Evolutionary conservation across 2,329 filamentous ascomycete genomes (phyloP), one percentile per base, ranked within the genome.

Genomic region (Epichloe gansuensis): DNA sequence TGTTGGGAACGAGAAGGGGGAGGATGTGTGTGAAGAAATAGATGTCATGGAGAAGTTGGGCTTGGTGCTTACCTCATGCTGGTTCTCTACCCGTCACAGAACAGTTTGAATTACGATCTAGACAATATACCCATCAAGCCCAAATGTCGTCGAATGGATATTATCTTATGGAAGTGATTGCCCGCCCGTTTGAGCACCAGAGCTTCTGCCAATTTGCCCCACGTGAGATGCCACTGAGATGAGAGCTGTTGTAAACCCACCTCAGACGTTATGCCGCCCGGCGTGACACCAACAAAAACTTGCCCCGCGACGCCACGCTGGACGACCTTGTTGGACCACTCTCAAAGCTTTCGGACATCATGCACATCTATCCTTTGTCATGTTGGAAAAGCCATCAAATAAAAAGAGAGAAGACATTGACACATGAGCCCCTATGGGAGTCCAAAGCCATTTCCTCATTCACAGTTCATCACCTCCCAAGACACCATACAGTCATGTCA

Each of bases 401-500:
- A 31, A 11, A 31, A 9, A 8, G 17, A 21, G 1, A 43, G 21
- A 43, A 12, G 3, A 21, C 17, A 5, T 43, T 12, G 4, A 43
- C 21, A 11, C 6, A 25, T 23, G 41, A 23, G n/a, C 41, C 31
- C 31, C 2, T 23, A 4, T 23, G 15, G 4, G 41, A 23, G 9
- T 2, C 41, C 21, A 12, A 23, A 12, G n/a, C 11, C n/a, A 2
- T n/a, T 23, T 28, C 17, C 13, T 25, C n/a, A 35, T 23, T 21
- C 13, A 6, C 15, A 34, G 28, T 5, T n/a, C 17, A 34, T 17
- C n/a, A 31, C 11, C 11, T 13, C 3, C 12, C 4, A 21, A 17
- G 8, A 44, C 13, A n/a, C 17, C 41, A 13, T 31, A 50, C 12
- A 17, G 15, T 44, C 41, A 78, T 78, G 75, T 77, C 75, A 21